Conservation (phyloP, 1,284 basidiomycete species). For the Ganoderma lucidum region DNA sequence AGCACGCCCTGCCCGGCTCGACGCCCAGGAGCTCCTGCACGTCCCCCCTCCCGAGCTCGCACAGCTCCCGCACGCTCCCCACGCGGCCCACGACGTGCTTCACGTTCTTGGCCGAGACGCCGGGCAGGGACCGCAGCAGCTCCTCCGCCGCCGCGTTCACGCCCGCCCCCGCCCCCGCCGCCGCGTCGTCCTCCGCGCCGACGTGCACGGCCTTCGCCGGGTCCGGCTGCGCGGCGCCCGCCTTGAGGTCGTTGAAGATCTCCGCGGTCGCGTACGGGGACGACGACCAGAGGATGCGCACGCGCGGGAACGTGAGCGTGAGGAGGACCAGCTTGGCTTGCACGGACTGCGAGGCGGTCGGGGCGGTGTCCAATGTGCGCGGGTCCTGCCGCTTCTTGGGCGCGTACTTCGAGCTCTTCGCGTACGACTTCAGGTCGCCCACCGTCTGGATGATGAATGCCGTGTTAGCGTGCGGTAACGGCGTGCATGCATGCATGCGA, state of each 20-base stretch:
- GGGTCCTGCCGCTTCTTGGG: slow-evolving; percentile 57
- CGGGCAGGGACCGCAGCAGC: slow-evolving; percentile 72
- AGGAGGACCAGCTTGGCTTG: slow-evolving; percentile 94
- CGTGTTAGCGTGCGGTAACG: background rate
- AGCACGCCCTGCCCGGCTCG: slow-evolving; percentile 84
- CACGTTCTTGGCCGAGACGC: slow-evolving; percentile 86
- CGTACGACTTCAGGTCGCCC: slow-evolving; percentile 69
- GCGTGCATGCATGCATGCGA: too few species aligned
- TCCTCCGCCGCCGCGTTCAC: slow-evolving; percentile 82
- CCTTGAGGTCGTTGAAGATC: slow-evolving; percentile 93
- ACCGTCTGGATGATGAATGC: slow-evolving; percentile 58
- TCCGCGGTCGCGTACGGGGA: slow-evolving; percentile 93
- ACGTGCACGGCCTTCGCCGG: slow-evolving; percentile 76
- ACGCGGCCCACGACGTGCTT: slow-evolving; percentile 88
- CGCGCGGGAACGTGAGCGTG: slow-evolving; percentile 87
- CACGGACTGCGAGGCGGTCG: slow-evolving; percentile 61
- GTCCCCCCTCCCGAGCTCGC: slow-evolving; percentile 66
- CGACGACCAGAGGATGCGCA: slow-evolving; percentile 97
- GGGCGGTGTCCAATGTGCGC: slow-evolving; percentile 47
- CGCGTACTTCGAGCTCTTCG: slow-evolving; percentile 63
- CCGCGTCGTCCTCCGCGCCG: slow-evolving; percentile 80
- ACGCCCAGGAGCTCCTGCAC: slow-evolving; percentile 84
- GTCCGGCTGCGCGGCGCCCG: slow-evolving; percentile 87
- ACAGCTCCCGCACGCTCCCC: slow-evolving; percentile 79
- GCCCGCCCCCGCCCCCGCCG: slow-evolving; percentile 69